Percentiles rank a stretch among this genome's conserved stretches.
phyloP scores from a whole-genome alignment of 495 filamentous ascomycete species.

The Aspergillus biplanus region DNA sequence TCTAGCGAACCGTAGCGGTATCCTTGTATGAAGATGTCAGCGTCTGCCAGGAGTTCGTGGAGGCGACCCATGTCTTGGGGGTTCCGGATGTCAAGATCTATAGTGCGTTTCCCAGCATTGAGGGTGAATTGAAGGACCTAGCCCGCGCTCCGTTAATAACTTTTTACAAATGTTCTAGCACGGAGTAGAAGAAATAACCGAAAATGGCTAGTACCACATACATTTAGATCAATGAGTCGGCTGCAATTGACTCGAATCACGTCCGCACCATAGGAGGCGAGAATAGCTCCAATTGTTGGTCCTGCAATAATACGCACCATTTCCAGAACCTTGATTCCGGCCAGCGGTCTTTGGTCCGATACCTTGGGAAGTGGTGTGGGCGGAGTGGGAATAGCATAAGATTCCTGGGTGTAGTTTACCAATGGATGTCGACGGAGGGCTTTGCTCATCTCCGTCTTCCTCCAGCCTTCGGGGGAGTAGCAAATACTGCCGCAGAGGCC shows the following conservation, averaged over 20 bases:
- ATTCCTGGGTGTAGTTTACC: conserved; percentile 28
- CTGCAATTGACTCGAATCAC: conserved; percentile 65
- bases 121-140: conserved; percentile 44
- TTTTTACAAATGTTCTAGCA: no score
- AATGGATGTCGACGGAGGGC: conserved; percentile 28
- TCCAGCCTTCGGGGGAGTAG: conserved; percentile 35
- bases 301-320: conserved; percentile 65
- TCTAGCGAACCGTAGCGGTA: conserved; percentile 57
- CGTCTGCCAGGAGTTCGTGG: conserved; percentile 49
- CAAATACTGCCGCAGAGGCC: conserved; percentile 41
- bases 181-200: neutral
- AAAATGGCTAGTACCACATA: conserved; percentile 15
- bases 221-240: conserved; percentile 51
- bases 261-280: conserved; percentile 62
- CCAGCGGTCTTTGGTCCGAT: conserved; percentile 46
- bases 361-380: conserved; percentile 15
- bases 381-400: conserved; percentile 30
- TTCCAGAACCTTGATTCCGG: conserved; percentile 63
- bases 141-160: neutral
- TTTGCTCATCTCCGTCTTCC: conserved; percentile 37
- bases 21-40: conserved; percentile 61
- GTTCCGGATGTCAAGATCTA: conserved; percentile 52
- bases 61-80: conserved; percentile 47
- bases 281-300: conserved; percentile 53
- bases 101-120: conserved; percentile 62